A percentile compares a stretch with the other conserved stretches of the same genome.
These are phyloP conservation scores for Ganoderma multipileum DNA, from an alignment of 1,284 basidiomycete genomes.

Conservation along the genomic window DNA sequence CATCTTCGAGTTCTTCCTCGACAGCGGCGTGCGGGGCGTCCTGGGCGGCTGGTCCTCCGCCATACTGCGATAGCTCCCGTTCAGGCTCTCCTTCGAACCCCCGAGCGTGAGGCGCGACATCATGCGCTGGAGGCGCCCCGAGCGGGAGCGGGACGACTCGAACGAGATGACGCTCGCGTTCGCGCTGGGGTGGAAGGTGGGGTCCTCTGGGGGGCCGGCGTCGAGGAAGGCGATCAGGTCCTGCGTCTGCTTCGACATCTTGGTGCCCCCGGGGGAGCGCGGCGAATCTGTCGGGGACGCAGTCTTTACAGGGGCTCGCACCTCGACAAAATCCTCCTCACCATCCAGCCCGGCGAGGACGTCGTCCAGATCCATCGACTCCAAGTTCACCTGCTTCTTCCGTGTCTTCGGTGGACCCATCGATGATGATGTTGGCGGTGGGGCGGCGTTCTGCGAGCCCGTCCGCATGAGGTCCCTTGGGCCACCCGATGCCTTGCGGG, in stretches of 20 bases:
- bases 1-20: slow-evolving; percentile 31
- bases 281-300: slow-evolving; percentile 24
- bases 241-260: slow-evolving; percentile 55
- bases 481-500: slow-evolving; percentile 22
- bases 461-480: background rate
- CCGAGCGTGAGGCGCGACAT: slow-evolving; percentile 75
- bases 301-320: background rate
- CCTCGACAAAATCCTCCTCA: slow-evolving; percentile 44
- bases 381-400: slow-evolving; percentile 60
- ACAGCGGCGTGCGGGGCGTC: slow-evolving; percentile 24
- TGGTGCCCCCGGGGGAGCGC: slow-evolving; percentile 35
- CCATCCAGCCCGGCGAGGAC: slow-evolving; percentile 73
- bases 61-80: slow-evolving; percentile 30
- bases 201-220: slow-evolving; percentile 61
- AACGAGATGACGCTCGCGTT: slow-evolving; percentile 46
- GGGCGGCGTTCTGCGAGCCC: slow-evolving; percentile 28
- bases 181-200: slow-evolving; percentile 35
- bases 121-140: slow-evolving; percentile 72
- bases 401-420: slow-evolving; percentile 47
- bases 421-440: slow-evolving; percentile 20
- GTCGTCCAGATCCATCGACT: slow-evolving; percentile 78
- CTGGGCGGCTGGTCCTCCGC: slow-evolving; percentile 33
- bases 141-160: slow-evolving; percentile 50
- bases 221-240: slow-evolving; percentile 75
- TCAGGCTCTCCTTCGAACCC: slow-evolving; percentile 53